Conservation (phyloP, 495 filamentous ascomycete species). For the Sphaerosporella brunnea region DNA sequence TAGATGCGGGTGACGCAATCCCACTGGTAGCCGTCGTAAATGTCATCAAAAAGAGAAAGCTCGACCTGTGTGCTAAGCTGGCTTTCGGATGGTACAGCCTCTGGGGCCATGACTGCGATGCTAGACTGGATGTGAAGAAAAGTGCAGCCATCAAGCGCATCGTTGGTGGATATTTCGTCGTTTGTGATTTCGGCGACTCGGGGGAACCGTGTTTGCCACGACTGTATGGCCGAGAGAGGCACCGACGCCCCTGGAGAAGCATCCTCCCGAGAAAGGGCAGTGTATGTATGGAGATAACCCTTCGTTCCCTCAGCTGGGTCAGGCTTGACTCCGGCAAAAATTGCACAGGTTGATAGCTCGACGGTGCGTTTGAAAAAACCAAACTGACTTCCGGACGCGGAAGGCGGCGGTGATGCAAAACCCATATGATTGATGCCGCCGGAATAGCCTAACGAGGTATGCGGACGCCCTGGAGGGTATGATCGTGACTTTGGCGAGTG, state of each 20-base stretch:
- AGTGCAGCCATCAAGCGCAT: slow-evolving; percentile 11
- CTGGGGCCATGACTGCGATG: slow-evolving; percentile 17
- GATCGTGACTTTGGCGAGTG: slow-evolving; percentile 1
- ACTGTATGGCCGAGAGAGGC: slow-evolving; percentile 13
- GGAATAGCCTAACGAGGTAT: not conserved
- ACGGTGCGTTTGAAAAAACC: slow-evolving; percentile 6
- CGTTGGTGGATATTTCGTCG: not conserved
- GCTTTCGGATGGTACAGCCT: slow-evolving; percentile 14
- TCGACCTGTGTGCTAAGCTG: slow-evolving; percentile 23
- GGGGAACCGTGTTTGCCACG: slow-evolving; percentile 21
- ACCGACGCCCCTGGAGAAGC: slow-evolving; percentile 5
- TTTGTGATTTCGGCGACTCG: slow-evolving; percentile 18
- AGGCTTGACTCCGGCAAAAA: slow-evolving; percentile 20
- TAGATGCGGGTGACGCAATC: slow-evolving; percentile 25
- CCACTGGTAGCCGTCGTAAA: slow-evolving; percentile 17
- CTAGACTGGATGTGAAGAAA: slow-evolving; percentile 20
- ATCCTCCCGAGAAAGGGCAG: slow-evolving; percentile 14
- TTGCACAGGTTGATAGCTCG: slow-evolving; percentile 16
- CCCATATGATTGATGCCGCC: not conserved
- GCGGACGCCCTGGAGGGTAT: not conserved
- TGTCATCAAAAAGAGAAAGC: slow-evolving; percentile 9
- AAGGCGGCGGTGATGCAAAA: slow-evolving; percentile 4
- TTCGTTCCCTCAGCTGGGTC: slow-evolving; percentile 13
- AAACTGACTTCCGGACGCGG: not conserved
- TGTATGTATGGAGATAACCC: slow-evolving; percentile 23